Conservation (phyloP, 805 yeast species). For the Grigorovia yakushimaensis region DNA sequence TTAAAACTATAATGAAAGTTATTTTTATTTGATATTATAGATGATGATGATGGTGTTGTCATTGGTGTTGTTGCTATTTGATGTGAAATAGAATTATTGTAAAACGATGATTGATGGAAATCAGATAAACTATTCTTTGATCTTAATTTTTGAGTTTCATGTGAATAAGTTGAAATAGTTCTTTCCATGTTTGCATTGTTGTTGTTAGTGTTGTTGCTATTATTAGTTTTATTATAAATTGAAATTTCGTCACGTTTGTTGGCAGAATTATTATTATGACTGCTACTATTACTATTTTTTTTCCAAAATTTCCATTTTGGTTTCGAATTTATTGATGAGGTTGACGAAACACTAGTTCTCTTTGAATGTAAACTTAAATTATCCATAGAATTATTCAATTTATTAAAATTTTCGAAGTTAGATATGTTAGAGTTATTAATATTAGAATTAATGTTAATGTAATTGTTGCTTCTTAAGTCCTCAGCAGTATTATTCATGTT, state of each 20-base stretch:
- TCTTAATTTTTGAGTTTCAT: conserved; percentile 7
- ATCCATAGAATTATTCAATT: conserved; percentile 4
- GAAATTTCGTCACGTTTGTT: background rate
- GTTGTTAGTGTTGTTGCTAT: conserved; percentile 1
- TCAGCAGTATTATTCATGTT: background rate
- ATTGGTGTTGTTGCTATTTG: background rate
- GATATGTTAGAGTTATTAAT: background rate
- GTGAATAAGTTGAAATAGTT: conserved; percentile 1
- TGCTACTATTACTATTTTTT: conserved; percentile 8
- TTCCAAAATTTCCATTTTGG: conserved; percentile 31
- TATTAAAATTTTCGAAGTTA: background rate
- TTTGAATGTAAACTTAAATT: conserved; percentile 4
- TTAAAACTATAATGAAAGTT: background rate
- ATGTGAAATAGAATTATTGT: background rate
- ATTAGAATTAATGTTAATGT: background rate
- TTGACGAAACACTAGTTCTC: conserved; percentile 14
- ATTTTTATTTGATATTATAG: background rate
- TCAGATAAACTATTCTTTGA: conserved; percentile 17
- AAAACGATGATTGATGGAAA: conserved; percentile 15
- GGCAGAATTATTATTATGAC: background rate
- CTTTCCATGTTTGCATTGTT: conserved; percentile 1
- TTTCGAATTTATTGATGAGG: conserved; percentile 9
- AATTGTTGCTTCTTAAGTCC: background rate
- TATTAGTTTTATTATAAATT: background rate
- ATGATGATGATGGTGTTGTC: background rate